A percentile compares a stretch with the other conserved stretches of the same genome.
Conservation (phyloP, 2,329 filamentous ascomycete species). For the Colletotrichum gloeosporioides region DNA sequence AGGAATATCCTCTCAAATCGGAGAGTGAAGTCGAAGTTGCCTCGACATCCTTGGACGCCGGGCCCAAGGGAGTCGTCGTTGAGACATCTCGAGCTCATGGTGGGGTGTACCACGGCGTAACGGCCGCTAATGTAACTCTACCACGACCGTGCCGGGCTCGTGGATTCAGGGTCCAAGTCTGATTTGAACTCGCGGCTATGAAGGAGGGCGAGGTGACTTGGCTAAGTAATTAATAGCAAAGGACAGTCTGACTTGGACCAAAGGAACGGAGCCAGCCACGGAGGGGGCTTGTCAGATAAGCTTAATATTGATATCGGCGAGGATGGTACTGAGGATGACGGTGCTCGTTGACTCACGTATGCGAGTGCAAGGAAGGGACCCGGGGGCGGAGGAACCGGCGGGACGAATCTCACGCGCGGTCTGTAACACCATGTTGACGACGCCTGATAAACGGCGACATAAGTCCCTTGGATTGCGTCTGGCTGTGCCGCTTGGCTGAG, state of each 20-base stretch:
- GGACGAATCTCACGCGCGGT: neutral
- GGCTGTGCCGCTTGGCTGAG: neutral
- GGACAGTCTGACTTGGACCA: neutral
- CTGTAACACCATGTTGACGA: neutral
- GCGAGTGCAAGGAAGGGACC: neutral
- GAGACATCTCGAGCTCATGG: conserved; percentile 25
- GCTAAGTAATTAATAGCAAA: neutral
- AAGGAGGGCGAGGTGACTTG: neutral
- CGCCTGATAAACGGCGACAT: neutral
- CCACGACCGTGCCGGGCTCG: neutral
- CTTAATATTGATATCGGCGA: neutral
- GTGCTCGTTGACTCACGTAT: neutral
- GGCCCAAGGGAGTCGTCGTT: conserved; percentile 42
- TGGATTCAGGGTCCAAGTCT: neutral
- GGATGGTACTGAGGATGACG: neutral
- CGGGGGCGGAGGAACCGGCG: neutral
- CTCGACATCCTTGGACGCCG: conserved; percentile 41
- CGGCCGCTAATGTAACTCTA: neutral
- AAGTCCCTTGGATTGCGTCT: neutral
- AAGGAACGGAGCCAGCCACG: neutral
- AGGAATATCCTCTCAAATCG: conserved; percentile 48
- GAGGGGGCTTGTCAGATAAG: neutral
- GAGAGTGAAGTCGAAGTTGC: conserved; percentile 49
- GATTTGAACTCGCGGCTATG: neutral
- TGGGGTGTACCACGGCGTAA: neutral